phyloP scores from a whole-genome alignment of 768 basidiomycete genomes.

The Leccinum boreale region DNA sequence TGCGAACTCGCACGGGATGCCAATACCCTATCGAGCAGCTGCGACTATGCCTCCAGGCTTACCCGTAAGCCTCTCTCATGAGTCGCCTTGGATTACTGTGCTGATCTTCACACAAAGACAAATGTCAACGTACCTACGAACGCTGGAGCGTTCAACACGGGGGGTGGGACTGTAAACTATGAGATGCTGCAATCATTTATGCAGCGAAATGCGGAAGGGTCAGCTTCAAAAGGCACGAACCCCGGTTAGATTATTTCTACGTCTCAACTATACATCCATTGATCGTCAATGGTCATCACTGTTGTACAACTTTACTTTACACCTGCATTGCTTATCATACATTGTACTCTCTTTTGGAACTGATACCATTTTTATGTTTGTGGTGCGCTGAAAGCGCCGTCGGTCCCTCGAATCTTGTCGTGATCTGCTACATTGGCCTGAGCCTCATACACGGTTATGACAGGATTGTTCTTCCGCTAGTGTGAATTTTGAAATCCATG shows the following conservation, averaged over 20 bases:
- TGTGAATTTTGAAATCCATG: slow-evolving; percentile 1
- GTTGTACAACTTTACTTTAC: slow-evolving; percentile 14
- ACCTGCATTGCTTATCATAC: slow-evolving; percentile 2
- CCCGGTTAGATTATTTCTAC: slow-evolving; percentile 8
- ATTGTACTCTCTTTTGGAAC: background rate
- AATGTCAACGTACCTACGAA: slow-evolving; percentile 8
- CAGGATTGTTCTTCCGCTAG: slow-evolving; percentile 73
- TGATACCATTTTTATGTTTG: slow-evolving; percentile 26
- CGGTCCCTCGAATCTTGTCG: slow-evolving; percentile 78
- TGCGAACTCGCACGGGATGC: slow-evolving; percentile 14
- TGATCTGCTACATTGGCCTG: slow-evolving; percentile 89
- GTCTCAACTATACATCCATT: background rate
- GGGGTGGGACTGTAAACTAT: slow-evolving; percentile 29
- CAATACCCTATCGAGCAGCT: slow-evolving; percentile 5
- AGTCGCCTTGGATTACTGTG: background rate
- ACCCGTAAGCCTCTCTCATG: slow-evolving; percentile 11
- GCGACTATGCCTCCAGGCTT: slow-evolving; percentile 15
- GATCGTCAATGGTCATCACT: background rate
- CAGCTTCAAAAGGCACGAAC: slow-evolving; percentile 19
- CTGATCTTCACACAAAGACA: slow-evolving; percentile 8
- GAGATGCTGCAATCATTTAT: slow-evolving; percentile 49
- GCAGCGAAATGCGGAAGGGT: slow-evolving; percentile 37
- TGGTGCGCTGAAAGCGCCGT: slow-evolving; percentile 52
- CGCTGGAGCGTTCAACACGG: slow-evolving; percentile 23
- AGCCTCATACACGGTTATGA: slow-evolving; percentile 84